A percentile compares a stretch with the other conserved stretches of the same genome.
phyloP scores from a whole-genome alignment of 2,329 filamentous ascomycete genomes.

The Trichoderma sp. region DNA sequence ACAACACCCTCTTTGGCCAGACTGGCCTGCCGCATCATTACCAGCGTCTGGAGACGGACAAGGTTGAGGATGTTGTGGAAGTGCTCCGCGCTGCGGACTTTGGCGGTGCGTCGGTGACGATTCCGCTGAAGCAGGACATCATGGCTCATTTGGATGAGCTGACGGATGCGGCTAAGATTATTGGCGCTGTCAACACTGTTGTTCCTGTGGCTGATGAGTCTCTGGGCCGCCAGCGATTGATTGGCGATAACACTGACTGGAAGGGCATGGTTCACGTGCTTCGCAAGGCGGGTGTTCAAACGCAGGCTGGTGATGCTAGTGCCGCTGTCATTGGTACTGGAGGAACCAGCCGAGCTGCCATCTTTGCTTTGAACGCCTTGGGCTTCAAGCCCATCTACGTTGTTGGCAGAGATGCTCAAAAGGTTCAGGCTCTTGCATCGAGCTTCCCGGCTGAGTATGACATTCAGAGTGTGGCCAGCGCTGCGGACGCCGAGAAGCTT shows the following conservation, averaged over 20 bases:
- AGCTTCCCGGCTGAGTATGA: conserved; percentile 77
- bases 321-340: conserved; percentile 89
- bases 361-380: conserved; percentile 84
- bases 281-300: conserved; percentile 64
- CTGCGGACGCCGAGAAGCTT: conserved; percentile 51
- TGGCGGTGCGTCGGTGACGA: conserved; percentile 93
- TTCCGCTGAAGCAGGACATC: conserved; percentile 89
- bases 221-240: conserved; percentile 56
- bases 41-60: conserved; percentile 71
- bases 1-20: conserved; percentile 80
- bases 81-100: conserved; percentile 75
- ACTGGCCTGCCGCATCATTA: conserved; percentile 87
- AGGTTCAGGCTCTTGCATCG: conserved; percentile 67
- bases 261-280: conserved; percentile 85
- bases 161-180: conserved; percentile 75
- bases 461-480: conserved; percentile 62
- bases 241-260: conserved; percentile 96
- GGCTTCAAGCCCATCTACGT: conserved; percentile 86
- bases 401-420: conserved; percentile 73
- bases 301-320: conserved; percentile 44
- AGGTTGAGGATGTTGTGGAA: conserved; percentile 61
- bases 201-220: conserved; percentile 57
- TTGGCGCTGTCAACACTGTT: conserved; percentile 95
- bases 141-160: conserved; percentile 80
- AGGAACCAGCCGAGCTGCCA: conserved; percentile 87